Conservation (phyloP, 306 rosid genomes). For the Boehmeria nivea region DNA sequence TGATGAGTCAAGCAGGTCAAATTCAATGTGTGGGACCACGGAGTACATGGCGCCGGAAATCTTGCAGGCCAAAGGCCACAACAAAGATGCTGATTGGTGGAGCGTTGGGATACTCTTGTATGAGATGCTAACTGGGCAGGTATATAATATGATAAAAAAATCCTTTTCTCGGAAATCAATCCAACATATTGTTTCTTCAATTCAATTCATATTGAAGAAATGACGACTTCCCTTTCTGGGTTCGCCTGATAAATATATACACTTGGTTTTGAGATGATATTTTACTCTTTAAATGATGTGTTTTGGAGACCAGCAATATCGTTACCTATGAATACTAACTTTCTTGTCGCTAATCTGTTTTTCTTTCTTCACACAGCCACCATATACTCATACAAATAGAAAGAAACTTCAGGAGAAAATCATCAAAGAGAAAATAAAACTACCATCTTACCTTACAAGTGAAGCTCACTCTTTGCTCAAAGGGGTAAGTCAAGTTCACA, state of each 20-base stretch:
- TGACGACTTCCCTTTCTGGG: no score
- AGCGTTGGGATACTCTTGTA: conserved; percentile 81
- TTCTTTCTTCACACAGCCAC: no score
- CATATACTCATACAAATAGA: conserved; percentile 67
- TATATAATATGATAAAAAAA: conserved; percentile 17
- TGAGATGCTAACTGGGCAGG: conserved; percentile 96
- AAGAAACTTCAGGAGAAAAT: conserved; percentile 95
- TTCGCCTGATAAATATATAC: no score
- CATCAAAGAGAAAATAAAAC: conserved; percentile 81
- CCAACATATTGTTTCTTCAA: no score
- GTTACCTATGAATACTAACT: no score
- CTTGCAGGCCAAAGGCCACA: conserved; percentile 75
- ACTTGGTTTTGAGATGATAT: no score
- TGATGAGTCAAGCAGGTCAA: conserved; percentile 74
- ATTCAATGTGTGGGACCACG: conserved; percentile 90
- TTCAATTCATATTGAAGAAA: no score
- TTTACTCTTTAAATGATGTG: no score
- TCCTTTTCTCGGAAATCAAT: no score
- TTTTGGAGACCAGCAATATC: no score
- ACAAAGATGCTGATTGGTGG: conserved; percentile 99
- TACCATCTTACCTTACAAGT: conserved; percentile 61
- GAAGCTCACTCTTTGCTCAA: conserved; percentile 93
- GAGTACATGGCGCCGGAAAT: conserved; percentile 99
- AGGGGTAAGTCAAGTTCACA: conserved; percentile 71
- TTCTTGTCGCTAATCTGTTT: no score